Percentiles rank a stretch among this genome's conserved stretches.
Evolutionary conservation across 2,329 filamentous ascomycete species (phyloP).

Genomic region (Sarocladiaceae sp.): DNA sequence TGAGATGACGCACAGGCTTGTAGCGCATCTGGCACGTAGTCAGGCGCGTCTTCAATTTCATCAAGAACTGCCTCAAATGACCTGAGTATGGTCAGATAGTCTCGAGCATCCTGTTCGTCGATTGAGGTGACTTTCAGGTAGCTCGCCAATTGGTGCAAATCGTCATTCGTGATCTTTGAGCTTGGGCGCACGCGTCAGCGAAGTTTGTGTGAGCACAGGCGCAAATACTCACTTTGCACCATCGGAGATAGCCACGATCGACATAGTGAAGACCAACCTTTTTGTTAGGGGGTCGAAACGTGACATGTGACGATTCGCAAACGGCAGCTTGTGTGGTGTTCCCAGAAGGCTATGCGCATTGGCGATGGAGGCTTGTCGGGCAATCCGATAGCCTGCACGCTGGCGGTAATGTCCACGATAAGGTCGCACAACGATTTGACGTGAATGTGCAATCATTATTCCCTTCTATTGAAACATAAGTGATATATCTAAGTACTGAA

Average conservation of each 20-base stretch:
- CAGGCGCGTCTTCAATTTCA: conserved; percentile 19
- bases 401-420: too few relatives aligned
- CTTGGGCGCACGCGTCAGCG: background rate
- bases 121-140: conserved; percentile 15
- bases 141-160: conserved; percentile 16
- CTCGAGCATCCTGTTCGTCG: conserved; percentile 19
- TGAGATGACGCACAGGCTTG: conserved; percentile 15
- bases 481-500: too few relatives aligned
- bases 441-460: too few relatives aligned
- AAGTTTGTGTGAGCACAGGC: background rate
- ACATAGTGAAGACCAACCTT: conserved; percentile 13
- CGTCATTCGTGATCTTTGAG: conserved; percentile 9
- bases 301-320: background rate
- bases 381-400: background rate
- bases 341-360: too few relatives aligned
- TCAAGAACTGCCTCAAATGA: conserved; percentile 23
- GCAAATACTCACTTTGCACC: conserved; percentile 9
- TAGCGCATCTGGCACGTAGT: conserved; percentile 20
- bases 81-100: conserved; percentile 22
- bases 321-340: too few relatives aligned
- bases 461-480: too few relatives aligned
- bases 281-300: background rate
- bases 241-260: conserved; percentile 15
- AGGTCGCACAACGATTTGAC: too few relatives aligned
- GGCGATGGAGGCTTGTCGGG: too few relatives aligned